Conservation (phyloP, 2,329 filamentous ascomycete species). For the Penicillium brasilianum region DNA sequence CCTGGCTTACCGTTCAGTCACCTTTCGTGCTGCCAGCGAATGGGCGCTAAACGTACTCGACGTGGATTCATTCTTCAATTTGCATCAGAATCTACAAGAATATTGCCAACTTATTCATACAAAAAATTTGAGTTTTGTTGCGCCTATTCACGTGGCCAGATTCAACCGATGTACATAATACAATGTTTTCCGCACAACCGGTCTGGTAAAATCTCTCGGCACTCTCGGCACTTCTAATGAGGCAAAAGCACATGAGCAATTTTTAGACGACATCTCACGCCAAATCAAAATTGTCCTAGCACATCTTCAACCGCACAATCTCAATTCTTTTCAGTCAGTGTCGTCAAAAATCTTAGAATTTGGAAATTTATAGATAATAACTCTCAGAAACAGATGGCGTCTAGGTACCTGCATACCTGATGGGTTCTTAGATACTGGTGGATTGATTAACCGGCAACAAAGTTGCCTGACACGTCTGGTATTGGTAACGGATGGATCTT, state of each 20-base stretch:
- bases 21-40: constrained; percentile 17
- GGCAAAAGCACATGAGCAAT: constrained; percentile 19
- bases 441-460: constrained; percentile 14
- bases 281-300: constrained; percentile 9
- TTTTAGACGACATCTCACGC: constrained; percentile 16
- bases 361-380: not conserved
- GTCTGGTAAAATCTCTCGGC: not conserved
- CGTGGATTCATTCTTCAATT: constrained; percentile 14
- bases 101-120: constrained; percentile 5
- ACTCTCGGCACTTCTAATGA: constrained; percentile 19
- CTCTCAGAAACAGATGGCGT: constrained; percentile 14
- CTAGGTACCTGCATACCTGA: constrained; percentile 17
- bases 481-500: constrained; percentile 19
- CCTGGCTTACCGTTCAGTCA: constrained; percentile 11
- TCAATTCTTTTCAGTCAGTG: constrained; percentile 9
- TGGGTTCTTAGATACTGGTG: constrained; percentile 12
- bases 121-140: constrained; percentile 13
- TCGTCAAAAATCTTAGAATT: not conserved
- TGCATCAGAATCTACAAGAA: not conserved
- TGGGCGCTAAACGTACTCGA: constrained; percentile 19
- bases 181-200: constrained; percentile 12
- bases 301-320: constrained; percentile 6
- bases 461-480: not conserved
- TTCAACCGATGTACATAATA: constrained; percentile 18
- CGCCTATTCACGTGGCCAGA: constrained; percentile 13